These are phyloP conservation scores for Myochromella boudieri DNA, from an alignment of 768 basidiomycete species.

Conservation along the genomic window DNA sequence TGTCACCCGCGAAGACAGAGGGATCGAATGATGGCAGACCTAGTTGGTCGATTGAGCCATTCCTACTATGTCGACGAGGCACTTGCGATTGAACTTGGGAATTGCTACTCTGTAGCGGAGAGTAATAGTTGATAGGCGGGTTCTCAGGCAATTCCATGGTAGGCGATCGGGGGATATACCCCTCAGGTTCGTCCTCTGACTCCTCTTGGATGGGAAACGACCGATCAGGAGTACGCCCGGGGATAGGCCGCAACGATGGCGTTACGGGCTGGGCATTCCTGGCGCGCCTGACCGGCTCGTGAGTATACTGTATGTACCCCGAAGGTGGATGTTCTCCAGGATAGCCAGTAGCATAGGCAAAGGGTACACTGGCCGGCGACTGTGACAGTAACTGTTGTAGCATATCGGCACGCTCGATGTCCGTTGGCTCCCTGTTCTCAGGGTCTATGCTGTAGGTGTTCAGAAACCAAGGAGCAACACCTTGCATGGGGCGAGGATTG, in stretches of 20 bases:
- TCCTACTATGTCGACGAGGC: slow-evolving; percentile 50
- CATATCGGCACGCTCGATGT: slow-evolving; percentile 71
- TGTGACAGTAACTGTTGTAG: too few species aligned
- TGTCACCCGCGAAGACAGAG: slow-evolving; percentile 49
- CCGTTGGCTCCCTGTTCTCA: slow-evolving; percentile 63
- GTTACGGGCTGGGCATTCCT: slow-evolving; percentile 34
- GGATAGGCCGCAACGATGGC: slow-evolving; percentile 52
- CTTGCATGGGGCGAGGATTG: slow-evolving; percentile 66
- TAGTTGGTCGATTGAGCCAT: slow-evolving; percentile 60
- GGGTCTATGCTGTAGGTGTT: slow-evolving; percentile 48
- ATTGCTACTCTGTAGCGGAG: slow-evolving; percentile 25
- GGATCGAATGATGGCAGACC: slow-evolving; percentile 61
- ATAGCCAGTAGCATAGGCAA: slow-evolving; percentile 29
- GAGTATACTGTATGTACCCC: slow-evolving; percentile 49
- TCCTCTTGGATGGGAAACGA: slow-evolving; percentile 80
- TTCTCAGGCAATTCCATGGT: slow-evolving; percentile 57
- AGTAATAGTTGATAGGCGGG: slow-evolving; percentile 28
- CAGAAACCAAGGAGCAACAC: slow-evolving; percentile 57
- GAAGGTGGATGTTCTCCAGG: slow-evolving; percentile 39
- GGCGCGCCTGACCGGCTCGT: slow-evolving; percentile 38
- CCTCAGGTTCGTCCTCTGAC: slow-evolving; percentile 59
- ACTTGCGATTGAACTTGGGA: slow-evolving; percentile 27
- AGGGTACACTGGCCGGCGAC: slow-evolving; percentile 41
- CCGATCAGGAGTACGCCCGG: slow-evolving; percentile 63
- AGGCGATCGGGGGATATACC: slow-evolving; percentile 70